Conservation (phyloP, 345 rosid species). For the Eucalyptus cladocalyx region DNA sequence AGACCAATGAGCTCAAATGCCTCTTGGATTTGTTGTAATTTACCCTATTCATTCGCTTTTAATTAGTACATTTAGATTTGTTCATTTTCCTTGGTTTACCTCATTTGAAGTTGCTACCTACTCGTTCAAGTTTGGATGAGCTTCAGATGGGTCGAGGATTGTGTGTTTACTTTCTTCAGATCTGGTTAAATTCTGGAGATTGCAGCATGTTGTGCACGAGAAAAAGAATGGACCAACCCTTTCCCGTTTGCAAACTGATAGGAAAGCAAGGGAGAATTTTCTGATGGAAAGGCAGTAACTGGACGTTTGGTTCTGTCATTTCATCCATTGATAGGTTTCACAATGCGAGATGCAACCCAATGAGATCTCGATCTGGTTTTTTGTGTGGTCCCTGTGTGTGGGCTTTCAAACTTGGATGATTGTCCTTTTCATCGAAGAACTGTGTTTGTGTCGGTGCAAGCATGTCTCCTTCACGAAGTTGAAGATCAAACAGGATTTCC, state of each 20-base stretch:
- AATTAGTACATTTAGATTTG: not conserved
- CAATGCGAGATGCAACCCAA: accelerated
- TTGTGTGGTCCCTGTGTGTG: no score
- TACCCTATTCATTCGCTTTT: not conserved
- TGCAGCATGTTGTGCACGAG: accelerated
- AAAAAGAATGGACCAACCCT: not conserved
- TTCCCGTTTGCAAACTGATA: accelerated
- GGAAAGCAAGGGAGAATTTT: not conserved
- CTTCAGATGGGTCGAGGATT: not conserved
- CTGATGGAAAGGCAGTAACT: not conserved
- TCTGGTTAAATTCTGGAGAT: not conserved
- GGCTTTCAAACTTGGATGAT: not conserved
- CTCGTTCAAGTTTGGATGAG: not conserved
- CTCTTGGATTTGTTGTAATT: not conserved
- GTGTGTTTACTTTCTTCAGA: not conserved
- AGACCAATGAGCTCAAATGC: not conserved
- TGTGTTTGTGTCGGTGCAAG: not conserved
- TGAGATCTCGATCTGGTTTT: not conserved
- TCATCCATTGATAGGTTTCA: not conserved
- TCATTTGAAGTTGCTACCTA: not conserved
- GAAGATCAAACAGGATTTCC: not conserved
- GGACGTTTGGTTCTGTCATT: accelerated
- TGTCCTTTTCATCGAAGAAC: not conserved
- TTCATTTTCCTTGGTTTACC: not conserved
- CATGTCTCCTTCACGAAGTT: not conserved